A percentile compares a stretch with the other conserved stretches of the same genome.
These are phyloP conservation scores for Fonsecaea erecta DNA, from an alignment of 2,329 filamentous ascomycete species.

Conservation along the genomic window DNA sequence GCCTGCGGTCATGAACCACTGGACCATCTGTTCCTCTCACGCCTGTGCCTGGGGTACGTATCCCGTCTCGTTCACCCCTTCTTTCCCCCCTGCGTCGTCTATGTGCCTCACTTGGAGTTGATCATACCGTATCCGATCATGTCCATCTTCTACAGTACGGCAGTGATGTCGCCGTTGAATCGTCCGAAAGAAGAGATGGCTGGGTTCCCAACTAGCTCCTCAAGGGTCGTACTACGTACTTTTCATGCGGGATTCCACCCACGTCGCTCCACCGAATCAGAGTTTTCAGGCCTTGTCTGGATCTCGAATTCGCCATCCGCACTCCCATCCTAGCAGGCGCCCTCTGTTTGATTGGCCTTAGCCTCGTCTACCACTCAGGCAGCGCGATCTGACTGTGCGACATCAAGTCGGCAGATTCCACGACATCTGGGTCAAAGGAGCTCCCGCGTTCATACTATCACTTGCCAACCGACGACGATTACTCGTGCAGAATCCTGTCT, in stretches of 20 bases:
- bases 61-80: background rate
- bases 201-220: background rate
- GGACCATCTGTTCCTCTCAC: background rate
- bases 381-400: background rate
- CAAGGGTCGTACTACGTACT: background rate
- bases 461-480: background rate
- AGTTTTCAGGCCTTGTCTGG: background rate
- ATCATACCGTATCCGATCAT: background rate
- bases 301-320: background rate
- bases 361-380: conserved; percentile 2
- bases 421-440: background rate
- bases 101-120: too few species aligned
- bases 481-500: background rate
- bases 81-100: too few species aligned
- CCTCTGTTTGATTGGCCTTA: conserved; percentile 2
- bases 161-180: too few species aligned
- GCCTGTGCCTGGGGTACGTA: too few species aligned
- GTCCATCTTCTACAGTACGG: background rate
- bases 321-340: background rate
- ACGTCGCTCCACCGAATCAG: background rate
- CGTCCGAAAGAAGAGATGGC: background rate
- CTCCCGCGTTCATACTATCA: background rate
- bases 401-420: background rate
- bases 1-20: background rate
- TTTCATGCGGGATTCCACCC: background rate